These are phyloP conservation scores for Monilinia vaccinii-corymbosi DNA, from an alignment of 2,329 filamentous ascomycete genomes.

Conservation along the genomic window DNA sequence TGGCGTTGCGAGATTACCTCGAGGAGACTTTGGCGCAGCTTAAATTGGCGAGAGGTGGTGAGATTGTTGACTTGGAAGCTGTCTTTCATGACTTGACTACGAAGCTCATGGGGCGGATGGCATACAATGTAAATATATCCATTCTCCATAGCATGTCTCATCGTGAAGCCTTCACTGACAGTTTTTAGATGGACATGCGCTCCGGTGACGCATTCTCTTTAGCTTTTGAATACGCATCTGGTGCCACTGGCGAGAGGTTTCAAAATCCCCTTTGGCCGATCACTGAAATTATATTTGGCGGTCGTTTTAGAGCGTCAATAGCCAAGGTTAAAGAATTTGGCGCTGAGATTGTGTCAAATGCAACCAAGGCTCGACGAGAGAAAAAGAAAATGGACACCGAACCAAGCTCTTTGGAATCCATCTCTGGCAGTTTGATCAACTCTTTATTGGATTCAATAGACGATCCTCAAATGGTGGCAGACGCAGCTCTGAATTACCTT, in stretches of 20 bases:
- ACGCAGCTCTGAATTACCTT: slow-evolving; percentile 57
- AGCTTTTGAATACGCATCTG: slow-evolving; percentile 55
- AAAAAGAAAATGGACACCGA: slow-evolving; percentile 15
- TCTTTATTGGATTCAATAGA: slow-evolving; percentile 49
- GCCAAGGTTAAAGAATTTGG: slow-evolving; percentile 45
- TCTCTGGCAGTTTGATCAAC: slow-evolving; percentile 49
- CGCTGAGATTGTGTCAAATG: slow-evolving; percentile 46
- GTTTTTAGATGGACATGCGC: slow-evolving; percentile 52
- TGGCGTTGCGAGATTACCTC: slow-evolving; percentile 47
- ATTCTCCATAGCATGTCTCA: not conserved
- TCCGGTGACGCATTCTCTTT: slow-evolving; percentile 49
- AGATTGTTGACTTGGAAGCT: slow-evolving; percentile 45
- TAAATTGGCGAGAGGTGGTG: slow-evolving; percentile 19
- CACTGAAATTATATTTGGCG: slow-evolving; percentile 45
- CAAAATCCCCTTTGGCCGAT: slow-evolving; percentile 56
- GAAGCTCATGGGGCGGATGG: slow-evolving; percentile 58
- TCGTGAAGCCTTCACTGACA: not conserved
- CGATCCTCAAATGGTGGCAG: slow-evolving; percentile 48
- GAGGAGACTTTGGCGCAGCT: slow-evolving; percentile 35
- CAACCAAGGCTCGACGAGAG: slow-evolving; percentile 35
- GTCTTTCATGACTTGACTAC: slow-evolving; percentile 57
- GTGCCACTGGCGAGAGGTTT: slow-evolving; percentile 50
- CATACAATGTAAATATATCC: slow-evolving; percentile 41
- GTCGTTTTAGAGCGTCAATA: slow-evolving; percentile 40
- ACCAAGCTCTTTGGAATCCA: slow-evolving; percentile 24